Percentiles rank a stretch among this genome's conserved stretches.
phyloP scores from a whole-genome alignment of 345 rosid genomes.

The Rhizophora mangle region DNA sequence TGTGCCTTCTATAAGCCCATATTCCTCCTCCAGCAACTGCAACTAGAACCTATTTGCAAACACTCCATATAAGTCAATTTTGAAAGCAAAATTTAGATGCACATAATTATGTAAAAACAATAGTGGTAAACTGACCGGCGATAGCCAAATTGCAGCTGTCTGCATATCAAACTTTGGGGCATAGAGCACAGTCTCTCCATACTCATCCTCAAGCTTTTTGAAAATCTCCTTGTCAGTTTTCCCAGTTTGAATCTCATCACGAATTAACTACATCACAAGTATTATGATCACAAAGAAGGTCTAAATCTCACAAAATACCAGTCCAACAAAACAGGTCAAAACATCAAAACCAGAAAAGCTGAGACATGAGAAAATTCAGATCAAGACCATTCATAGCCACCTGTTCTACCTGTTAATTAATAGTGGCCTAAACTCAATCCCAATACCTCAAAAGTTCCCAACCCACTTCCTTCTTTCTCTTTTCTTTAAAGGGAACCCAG shows the following conservation, averaged over 20 bases:
- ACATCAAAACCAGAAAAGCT: too few relatives aligned
- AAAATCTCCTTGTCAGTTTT: slow-evolving; percentile 88
- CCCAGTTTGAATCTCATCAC: slow-evolving; percentile 81
- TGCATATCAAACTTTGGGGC: slow-evolving; percentile 90
- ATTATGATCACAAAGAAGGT: not conserved
- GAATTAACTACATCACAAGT: slow-evolving; percentile 64
- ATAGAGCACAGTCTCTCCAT: slow-evolving; percentile 92
- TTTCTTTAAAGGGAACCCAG: not conserved
- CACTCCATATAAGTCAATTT: not conserved
- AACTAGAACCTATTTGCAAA: slow-evolving; percentile 43
- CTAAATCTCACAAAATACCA: not conserved
- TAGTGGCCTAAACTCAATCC: too few relatives aligned
- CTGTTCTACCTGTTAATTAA: too few relatives aligned
- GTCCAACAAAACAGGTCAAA: too few relatives aligned
- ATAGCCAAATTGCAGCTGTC: slow-evolving; percentile 89
- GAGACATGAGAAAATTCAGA: too few relatives aligned
- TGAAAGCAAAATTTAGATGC: not conserved
- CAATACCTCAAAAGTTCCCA: not conserved
- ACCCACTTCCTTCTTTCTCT: not conserved
- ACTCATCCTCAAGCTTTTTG: slow-evolving; percentile 88
- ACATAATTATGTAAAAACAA: not conserved
- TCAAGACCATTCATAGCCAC: too few relatives aligned
- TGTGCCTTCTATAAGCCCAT: slow-evolving; percentile 70
- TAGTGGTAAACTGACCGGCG: slow-evolving; percentile 59
- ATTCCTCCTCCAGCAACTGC: slow-evolving; percentile 71